phyloP scores from a whole-genome alignment of 1,139 yeast genomes.

The Suhomyces maxii region DNA sequence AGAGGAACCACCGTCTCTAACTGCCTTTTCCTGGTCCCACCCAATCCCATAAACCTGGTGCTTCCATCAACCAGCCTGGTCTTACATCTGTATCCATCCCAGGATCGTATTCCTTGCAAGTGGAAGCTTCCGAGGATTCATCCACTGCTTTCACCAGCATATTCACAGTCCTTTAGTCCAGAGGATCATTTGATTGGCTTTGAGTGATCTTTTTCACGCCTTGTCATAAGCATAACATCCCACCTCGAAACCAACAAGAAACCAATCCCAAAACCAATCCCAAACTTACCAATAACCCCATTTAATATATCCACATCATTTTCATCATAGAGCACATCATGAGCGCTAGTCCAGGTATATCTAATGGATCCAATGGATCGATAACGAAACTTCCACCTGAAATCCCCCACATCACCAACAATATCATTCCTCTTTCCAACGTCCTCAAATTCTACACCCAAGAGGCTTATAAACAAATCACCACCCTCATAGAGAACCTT shows the following conservation, averaged over 20 bases:
- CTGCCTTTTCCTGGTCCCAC: not conserved
- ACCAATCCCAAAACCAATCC: too few species aligned
- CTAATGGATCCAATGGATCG: not conserved
- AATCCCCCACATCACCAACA: slow-evolving; percentile 74
- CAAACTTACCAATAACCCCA: not conserved
- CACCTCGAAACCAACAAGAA: too few species aligned
- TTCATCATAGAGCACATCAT: not conserved
- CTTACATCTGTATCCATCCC: not conserved
- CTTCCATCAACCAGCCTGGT: not conserved
- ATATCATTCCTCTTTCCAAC: slow-evolving; percentile 63
- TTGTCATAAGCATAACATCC: not conserved
- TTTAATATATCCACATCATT: not conserved
- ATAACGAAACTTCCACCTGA: slow-evolving; percentile 32
- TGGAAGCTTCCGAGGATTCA: not conserved
- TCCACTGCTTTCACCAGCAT: not conserved
- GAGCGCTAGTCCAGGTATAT: not conserved
- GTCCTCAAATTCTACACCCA: slow-evolving; percentile 61
- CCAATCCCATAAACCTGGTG: not conserved
- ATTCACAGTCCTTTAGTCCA: not conserved
- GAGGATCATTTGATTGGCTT: not conserved
- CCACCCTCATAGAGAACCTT: slow-evolving; percentile 60
- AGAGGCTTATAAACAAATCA: slow-evolving; percentile 64
- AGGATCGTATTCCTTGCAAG: not conserved
- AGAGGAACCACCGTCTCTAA: not conserved
- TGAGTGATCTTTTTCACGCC: not conserved